Conservation (phyloP, 1,139 yeast genomes). For the Geotrichum klebahnii region DNA sequence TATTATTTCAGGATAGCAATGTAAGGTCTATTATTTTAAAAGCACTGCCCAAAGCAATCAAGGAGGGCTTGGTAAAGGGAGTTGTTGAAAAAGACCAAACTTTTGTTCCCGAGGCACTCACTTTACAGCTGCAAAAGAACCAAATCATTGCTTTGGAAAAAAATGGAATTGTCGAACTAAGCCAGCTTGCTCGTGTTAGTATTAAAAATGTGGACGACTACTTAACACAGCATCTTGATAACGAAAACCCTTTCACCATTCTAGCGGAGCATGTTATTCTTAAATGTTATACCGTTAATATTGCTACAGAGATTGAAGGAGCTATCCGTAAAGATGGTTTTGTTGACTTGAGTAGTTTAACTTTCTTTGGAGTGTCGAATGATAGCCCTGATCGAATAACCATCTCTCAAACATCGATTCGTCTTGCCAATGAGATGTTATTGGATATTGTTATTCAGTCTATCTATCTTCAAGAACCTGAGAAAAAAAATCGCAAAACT, state of each 20-base stretch:
- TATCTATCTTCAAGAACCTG: slow-evolving; percentile 10
- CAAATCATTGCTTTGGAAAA: slow-evolving; percentile 8
- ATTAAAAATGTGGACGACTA: slow-evolving; percentile 12
- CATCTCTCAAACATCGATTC: background rate
- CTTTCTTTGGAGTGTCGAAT: slow-evolving; percentile 2
- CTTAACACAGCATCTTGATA: slow-evolving; percentile 4
- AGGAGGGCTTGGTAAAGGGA: slow-evolving; percentile 13
- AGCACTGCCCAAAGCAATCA: slow-evolving; percentile 10
- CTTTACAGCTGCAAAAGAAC: slow-evolving; percentile 5
- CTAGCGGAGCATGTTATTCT: slow-evolving; percentile 10
- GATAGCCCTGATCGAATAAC: slow-evolving; percentile 11
- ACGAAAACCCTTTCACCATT: background rate
- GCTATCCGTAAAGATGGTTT: background rate
- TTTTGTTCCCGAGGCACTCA: slow-evolving; percentile 13
- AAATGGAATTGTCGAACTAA: slow-evolving; percentile 3
- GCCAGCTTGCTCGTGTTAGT: slow-evolving; percentile 8
- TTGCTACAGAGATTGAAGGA: slow-evolving; percentile 4
- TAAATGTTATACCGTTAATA: background rate
- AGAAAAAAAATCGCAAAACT: slow-evolving; percentile 11
- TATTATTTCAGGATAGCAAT: slow-evolving; percentile 3
- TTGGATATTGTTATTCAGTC: background rate
- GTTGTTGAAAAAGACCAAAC: slow-evolving; percentile 9
- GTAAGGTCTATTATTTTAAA: slow-evolving; percentile 9
- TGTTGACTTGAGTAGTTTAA: slow-evolving; percentile 7
- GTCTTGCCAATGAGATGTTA: background rate